These are phyloP conservation scores for Lomentospora prolificans DNA, from an alignment of 2,329 filamentous ascomycete genomes.

Conservation along the genomic window DNA sequence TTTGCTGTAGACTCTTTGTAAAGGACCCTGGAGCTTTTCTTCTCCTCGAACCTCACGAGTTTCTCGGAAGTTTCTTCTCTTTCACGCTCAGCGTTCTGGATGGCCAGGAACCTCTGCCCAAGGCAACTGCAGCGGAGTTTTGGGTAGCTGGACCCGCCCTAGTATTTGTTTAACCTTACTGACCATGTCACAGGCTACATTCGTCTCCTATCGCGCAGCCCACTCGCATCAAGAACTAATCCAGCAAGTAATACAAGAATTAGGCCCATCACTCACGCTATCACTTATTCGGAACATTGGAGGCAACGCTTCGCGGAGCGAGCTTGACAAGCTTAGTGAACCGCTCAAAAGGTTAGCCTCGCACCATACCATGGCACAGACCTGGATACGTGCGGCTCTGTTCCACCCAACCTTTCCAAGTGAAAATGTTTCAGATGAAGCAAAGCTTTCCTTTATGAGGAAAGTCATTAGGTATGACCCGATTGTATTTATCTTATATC, in stretches of 20 bases:
- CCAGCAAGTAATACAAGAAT: constrained; percentile 41
- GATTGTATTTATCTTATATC: no score
- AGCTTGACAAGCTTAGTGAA: constrained; percentile 61
- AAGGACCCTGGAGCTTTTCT: constrained; percentile 54
- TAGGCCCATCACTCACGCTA: constrained; percentile 51
- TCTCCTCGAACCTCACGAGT: constrained; percentile 40
- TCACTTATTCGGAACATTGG: constrained; percentile 56
- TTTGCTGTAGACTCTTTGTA: constrained; percentile 53
- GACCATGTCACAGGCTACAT: constrained; percentile 32
- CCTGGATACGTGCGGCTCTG: constrained; percentile 55
- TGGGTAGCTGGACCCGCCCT: constrained; percentile 53
- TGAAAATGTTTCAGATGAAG: constrained; percentile 44
- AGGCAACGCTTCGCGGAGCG: constrained; percentile 59
- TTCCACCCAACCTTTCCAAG: constrained; percentile 46
- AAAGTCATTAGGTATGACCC: constrained; percentile 51
- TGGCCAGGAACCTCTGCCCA: constrained; percentile 64
- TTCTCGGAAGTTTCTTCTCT: constrained; percentile 57
- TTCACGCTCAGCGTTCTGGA: constrained; percentile 63
- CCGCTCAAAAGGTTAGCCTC: constrained; percentile 60
- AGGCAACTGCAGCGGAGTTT: constrained; percentile 62
- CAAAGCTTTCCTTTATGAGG: constrained; percentile 56
- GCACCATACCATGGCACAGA: constrained; percentile 43
- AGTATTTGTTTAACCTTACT: not conserved
- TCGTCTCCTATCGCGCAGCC: constrained; percentile 34
- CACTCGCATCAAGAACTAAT: constrained; percentile 34